Evolutionary conservation across 306 rosid genomes (phyloP).

Genomic region (Acacia crassicarpa): DNA sequence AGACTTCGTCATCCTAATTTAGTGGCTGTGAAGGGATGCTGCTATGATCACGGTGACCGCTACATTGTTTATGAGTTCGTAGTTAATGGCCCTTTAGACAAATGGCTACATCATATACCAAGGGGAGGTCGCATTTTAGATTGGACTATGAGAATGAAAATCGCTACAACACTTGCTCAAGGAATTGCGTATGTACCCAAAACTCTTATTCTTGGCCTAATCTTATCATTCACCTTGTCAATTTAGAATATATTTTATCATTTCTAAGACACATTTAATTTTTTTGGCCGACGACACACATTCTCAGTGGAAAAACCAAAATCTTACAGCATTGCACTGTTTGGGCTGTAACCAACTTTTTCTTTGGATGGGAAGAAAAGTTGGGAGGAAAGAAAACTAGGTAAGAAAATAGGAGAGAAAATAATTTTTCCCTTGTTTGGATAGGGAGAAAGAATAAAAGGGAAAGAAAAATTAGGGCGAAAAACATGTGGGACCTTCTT

Average conservation of each 20-base stretch:
- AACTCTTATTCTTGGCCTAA: conserved; percentile 15
- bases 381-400: background rate
- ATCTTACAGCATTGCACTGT: background rate
- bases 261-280: background rate
- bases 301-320: background rate
- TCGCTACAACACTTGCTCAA: conserved; percentile 91
- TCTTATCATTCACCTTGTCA: background rate
- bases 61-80: conserved; percentile 93
- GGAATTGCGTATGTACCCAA: conserved; percentile 89
- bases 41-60: conserved; percentile 97
- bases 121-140: conserved; percentile 96
- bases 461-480: background rate
- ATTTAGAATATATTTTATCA: conserved; percentile 9
- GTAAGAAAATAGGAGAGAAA: background rate
- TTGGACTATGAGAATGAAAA: conserved; percentile 94
- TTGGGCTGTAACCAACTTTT: background rate
- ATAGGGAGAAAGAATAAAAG: background rate
- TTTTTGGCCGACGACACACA: background rate
- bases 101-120: conserved; percentile 96
- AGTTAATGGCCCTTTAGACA: conserved; percentile 89
- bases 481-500: background rate
- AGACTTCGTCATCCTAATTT: conserved; percentile 90
- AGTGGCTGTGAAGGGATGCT: conserved; percentile 96
- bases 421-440: too few relatives aligned
- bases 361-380: background rate